Base-by-base conservation (phyloP, 2,329 filamentous ascomycete species). In the Talaromyces amestolkiae region DNA sequence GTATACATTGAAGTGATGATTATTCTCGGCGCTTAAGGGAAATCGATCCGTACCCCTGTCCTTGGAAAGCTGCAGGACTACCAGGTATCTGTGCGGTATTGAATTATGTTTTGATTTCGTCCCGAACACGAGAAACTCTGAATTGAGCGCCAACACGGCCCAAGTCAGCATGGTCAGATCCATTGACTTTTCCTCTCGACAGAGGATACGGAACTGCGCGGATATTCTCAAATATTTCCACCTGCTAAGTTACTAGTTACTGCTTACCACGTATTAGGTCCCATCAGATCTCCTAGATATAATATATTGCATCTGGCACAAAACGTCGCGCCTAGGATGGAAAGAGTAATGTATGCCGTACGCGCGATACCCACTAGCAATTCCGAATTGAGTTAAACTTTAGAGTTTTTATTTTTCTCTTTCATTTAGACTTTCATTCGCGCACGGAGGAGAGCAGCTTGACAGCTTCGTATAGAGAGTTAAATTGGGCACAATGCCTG, bases 401-500 rank as follows among this genome's bases (percentile, higher is more conserved):
- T 56, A 39, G 53, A 39, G 33, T 56, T 53, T 33, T 19, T 27
- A 10, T 31, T 8, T 2, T 24, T 47, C 17, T 47, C 10, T 22
- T 17, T 24, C 24, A 27, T 43, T 43, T 9, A n/a, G 6, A 43
- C 6, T 22, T 47, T 53, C 8, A 10, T 53, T 39, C 17, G 6
- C 31, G 10, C 27, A 31, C 27, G 27, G 35, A 10, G 35, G 22
- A 22, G 22, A 22, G 22, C 22, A 13, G 10, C n/a, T n/a, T 53
- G 49, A 53, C n/a, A 33, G 47, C 24, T 47, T 63, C 61, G 61
- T 63, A 63, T 58, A 63, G 61, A 37, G 37, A 63, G 61, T 63
- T 47, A 35, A 63, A 41, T 37, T 59, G 15, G 17, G 53, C 31
- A 11, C 19, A 39, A 11, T 15, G 53, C 33, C n/a, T 22, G n/a